Percentiles rank a stretch among this genome's conserved stretches.
Evolutionary conservation across 768 basidiomycete genomes (phyloP).

Genomic region (Tephrocybe sp.): DNA sequence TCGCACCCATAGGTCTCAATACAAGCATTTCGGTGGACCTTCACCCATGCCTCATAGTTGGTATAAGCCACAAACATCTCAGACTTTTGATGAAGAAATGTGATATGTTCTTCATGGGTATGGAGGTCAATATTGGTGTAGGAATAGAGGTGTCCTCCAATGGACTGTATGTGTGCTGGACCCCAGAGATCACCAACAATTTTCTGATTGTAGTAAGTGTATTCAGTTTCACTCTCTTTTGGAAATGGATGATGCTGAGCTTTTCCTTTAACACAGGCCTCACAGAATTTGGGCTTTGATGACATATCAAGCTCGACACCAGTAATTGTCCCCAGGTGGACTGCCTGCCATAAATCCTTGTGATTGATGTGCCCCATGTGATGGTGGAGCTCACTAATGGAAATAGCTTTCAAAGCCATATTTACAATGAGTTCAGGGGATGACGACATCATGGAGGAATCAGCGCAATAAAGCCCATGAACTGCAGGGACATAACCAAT

Average conservation of each 20-base stretch:
- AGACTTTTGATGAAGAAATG: constrained; percentile 18
- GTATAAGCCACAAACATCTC: constrained; percentile 18
- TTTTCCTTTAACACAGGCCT: constrained; percentile 26
- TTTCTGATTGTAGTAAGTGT: constrained; percentile 20
- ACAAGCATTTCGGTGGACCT: constrained; percentile 15
- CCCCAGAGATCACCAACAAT: constrained; percentile 26
- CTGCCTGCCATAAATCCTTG: constrained; percentile 24
- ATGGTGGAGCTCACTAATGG: constrained; percentile 31
- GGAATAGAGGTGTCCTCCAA: constrained; percentile 18
- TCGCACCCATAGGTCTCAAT: constrained; percentile 21
- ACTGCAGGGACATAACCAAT: constrained; percentile 23
- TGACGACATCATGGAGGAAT: background rate
- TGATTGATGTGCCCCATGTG: constrained; percentile 35
- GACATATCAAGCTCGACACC: constrained; percentile 28
- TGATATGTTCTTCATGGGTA: constrained; percentile 14
- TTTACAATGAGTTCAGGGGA: constrained; percentile 10
- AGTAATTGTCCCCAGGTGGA: constrained; percentile 25
- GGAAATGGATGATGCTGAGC: constrained; percentile 21
- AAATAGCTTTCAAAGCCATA: constrained; percentile 13
- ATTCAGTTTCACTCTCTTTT: constrained; percentile 13
- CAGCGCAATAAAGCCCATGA: constrained; percentile 26
- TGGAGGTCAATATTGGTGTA: constrained; percentile 15
- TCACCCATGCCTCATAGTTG: constrained; percentile 23
- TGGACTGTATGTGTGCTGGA: constrained; percentile 19
- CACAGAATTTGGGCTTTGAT: constrained; percentile 24